Percentiles rank a stretch among this genome's conserved stretches.
Evolutionary conservation across 768 basidiomycete genomes (phyloP).

Genomic region (Guyanaporus albipodus): DNA sequence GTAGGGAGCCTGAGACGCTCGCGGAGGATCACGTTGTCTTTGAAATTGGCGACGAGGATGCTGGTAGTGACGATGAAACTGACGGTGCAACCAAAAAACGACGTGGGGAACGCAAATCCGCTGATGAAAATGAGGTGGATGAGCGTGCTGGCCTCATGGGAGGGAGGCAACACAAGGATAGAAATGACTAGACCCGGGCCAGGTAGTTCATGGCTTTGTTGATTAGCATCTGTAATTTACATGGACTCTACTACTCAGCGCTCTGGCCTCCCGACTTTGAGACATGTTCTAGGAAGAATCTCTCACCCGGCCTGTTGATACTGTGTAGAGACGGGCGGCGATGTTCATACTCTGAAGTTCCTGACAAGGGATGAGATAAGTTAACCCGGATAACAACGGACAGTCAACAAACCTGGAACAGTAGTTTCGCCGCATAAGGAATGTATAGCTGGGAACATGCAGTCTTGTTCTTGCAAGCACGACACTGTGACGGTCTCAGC

Average conservation of each 20-base stretch:
- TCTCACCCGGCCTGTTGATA: slow-evolving; percentile 81
- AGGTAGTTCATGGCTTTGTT: slow-evolving; percentile 12
- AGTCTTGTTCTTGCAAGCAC: slow-evolving; percentile 96
- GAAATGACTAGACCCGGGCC: slow-evolving; percentile 32
- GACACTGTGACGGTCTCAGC: slow-evolving; percentile 49
- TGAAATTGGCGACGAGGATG: slow-evolving; percentile 86
- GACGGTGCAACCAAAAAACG: slow-evolving; percentile 48
- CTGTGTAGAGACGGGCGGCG: slow-evolving; percentile 81
- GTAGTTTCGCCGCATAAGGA: slow-evolving; percentile 94
- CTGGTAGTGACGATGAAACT: slow-evolving; percentile 60
- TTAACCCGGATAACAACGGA: background rate
- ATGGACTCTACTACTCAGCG: slow-evolving; percentile 18
- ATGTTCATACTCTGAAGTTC: slow-evolving; percentile 97
- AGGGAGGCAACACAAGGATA: slow-evolving; percentile 32
- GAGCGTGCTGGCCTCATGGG: slow-evolving; percentile 69
- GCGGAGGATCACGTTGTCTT: slow-evolving; percentile 78
- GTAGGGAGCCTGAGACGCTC: slow-evolving; percentile 44
- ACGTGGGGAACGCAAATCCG: slow-evolving; percentile 38
- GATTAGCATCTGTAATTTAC: slow-evolving; percentile 36
- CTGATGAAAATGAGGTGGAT: slow-evolving; percentile 46
- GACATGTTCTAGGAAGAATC: slow-evolving; percentile 36
- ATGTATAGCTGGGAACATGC: slow-evolving; percentile 88
- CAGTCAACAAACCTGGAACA: slow-evolving; percentile 73
- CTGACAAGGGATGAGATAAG: slow-evolving; percentile 32
- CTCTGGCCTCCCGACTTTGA: background rate